Base-by-base conservation (phyloP, 768 basidiomycete genomes). In the Leccinum rimulosum region DNA sequence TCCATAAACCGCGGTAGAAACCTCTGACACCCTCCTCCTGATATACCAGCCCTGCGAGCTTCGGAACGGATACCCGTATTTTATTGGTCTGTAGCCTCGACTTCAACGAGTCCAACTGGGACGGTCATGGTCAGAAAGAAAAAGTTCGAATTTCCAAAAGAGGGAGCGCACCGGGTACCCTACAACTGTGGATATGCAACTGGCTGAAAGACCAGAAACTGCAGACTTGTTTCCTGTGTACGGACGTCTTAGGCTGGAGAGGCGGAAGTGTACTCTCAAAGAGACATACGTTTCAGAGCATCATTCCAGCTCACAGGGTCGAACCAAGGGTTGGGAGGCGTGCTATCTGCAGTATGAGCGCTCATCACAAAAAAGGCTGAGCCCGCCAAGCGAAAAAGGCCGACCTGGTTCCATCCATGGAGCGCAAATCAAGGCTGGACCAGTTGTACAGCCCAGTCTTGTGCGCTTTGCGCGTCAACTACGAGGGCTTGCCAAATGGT, bases 61-160 rank as follows among this genome's bases (percentile, higher is more conserved):
- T 82, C 28, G 86, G 84, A 55, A 96, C 85, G 8, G 90, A 84
- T 64, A 91, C 83, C 55, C 80, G 83, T 53, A 81, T 86, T 71
- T 89, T 87, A 54, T 85, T 88, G 48, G 92, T 93, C 75, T 97
- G 94, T 54, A 97, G 76, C 68, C 94, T 81, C 61, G 93, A 95
- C 77, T 98, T 98, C 76, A 98, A 83, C 56, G 91, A 93, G 74
- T 98, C 96, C 77, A 98, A 78, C 87, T 95, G 67, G 55, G 53
- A 35, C 35, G n/a, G 30, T 53, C 25, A 35, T 40, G 52, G 33
- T 66, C 47, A 47, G 25, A 40, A 49, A 7, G 6, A 4, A 49
- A 7, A 8, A 3, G 14, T 12, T 17, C 19, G 12, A 6, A 17
- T 28, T 10, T 31, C 19, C 27, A 38, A 19, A 27, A 49, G 48